phyloP scores from a whole-genome alignment of 164 flowering plant genomes.

The Stephania japonica region DNA sequence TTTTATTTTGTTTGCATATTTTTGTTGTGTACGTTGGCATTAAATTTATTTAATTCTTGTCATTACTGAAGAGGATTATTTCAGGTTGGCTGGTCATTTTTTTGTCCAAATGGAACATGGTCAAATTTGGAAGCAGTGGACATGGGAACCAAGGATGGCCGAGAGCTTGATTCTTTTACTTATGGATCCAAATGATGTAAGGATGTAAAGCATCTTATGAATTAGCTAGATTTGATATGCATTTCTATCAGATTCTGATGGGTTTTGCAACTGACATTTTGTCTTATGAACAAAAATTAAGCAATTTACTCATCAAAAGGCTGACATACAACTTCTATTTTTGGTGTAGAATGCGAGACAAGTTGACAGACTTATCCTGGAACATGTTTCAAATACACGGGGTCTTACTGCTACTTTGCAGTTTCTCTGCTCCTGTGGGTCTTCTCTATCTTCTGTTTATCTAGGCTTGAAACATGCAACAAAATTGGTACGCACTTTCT shows the following conservation, averaged over 20 bases:
- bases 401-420: slow-evolving; percentile 72
- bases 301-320: neutral
- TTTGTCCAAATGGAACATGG: slow-evolving; percentile 49
- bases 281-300: neutral
- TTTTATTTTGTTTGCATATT: neutral
- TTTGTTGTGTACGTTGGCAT: neutral
- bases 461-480: slow-evolving; percentile 67
- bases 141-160: slow-evolving; percentile 88
- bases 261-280: neutral
- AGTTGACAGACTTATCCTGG: slow-evolving; percentile 63
- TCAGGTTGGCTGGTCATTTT: slow-evolving; percentile 72
- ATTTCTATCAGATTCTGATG: neutral
- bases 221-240: neutral
- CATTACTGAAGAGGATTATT: slow-evolving; percentile 15
- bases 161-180: slow-evolving; percentile 81
- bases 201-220: neutral
- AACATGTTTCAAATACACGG: slow-evolving; percentile 62
- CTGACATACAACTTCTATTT: slow-evolving; percentile 5
- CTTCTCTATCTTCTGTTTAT: slow-evolving; percentile 50
- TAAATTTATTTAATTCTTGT: neutral
- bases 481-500: slow-evolving; percentile 41
- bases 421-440: slow-evolving; percentile 63
- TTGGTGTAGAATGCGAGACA: slow-evolving; percentile 71
- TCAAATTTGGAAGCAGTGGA: slow-evolving; percentile 73
- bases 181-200: slow-evolving; percentile 88